Evolutionary conservation across 2,329 filamentous ascomycete genomes (phyloP).

Genomic region (Penicillium freii): DNA sequence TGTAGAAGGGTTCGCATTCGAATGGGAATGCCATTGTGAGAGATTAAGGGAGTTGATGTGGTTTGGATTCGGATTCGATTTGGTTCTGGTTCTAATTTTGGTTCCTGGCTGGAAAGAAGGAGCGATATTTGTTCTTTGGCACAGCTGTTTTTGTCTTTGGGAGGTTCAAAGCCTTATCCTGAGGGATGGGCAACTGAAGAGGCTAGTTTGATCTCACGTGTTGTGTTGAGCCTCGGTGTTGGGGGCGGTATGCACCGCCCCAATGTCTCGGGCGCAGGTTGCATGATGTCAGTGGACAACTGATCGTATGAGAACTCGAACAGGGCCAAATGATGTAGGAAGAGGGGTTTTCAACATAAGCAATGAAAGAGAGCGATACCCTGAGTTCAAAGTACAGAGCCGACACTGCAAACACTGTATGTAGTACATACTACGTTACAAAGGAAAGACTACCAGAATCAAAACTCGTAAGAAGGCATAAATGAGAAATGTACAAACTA

Average conservation of each 20-base stretch:
- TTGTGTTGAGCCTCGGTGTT: background rate
- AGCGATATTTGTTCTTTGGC: background rate
- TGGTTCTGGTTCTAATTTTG: background rate
- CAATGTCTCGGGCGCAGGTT: background rate
- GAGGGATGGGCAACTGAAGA: background rate
- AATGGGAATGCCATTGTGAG: background rate
- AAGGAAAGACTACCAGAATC: background rate
- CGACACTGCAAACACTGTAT: background rate
- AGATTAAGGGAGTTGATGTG: background rate
- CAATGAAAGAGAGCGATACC: background rate
- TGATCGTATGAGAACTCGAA: background rate
- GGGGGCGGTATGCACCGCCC: background rate
- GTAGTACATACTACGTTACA: background rate
- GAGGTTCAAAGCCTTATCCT: background rate
- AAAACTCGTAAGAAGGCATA: slow-evolving; percentile 22
- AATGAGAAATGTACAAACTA: slow-evolving; percentile 27
- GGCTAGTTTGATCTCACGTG: background rate
- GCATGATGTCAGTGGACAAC: background rate
- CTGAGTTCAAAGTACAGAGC: too few relatives aligned
- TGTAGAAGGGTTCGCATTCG: background rate
- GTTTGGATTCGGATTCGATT: background rate
- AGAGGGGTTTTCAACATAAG: background rate
- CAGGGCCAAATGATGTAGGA: background rate
- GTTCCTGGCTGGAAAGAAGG: background rate
- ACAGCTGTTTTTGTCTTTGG: background rate